Evolutionary conservation across 306 rosid species (phyloP).

Genomic region (Rosa multiflora): DNA sequence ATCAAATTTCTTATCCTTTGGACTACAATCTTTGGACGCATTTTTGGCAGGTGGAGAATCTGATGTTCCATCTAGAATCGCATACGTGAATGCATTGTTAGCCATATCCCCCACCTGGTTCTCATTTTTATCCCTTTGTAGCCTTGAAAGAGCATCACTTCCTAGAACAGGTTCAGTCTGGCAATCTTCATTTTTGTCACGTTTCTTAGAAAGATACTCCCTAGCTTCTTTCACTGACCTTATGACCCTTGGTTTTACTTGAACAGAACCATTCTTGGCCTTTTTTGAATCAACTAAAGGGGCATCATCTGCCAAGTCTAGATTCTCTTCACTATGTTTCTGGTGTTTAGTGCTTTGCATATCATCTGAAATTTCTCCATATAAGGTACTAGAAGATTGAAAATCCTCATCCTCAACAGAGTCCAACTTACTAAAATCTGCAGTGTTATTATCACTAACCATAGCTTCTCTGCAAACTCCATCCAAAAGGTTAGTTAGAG

Average conservation of each 20-base stretch:
- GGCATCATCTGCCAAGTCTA: constrained; percentile 29
- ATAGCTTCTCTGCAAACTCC: constrained; percentile 30
- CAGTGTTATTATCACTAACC: constrained; percentile 24
- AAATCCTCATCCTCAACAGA: constrained; percentile 22
- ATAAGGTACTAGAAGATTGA: constrained; percentile 22
- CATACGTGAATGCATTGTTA: constrained; percentile 22
- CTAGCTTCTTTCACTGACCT: constrained; percentile 84
- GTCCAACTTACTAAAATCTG: constrained; percentile 26
- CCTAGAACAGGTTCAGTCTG: constrained; percentile 29
- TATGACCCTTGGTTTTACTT: constrained; percentile 61
- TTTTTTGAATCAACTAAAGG: constrained; percentile 35
- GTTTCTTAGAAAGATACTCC: constrained; percentile 63
- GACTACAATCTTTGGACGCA: constrained; percentile 36
- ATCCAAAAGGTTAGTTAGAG: constrained; percentile 22
- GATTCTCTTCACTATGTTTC: constrained; percentile 25
- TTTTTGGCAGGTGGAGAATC: constrained; percentile 35
- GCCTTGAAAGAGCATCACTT: constrained; percentile 32
- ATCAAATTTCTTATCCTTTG: constrained; percentile 37
- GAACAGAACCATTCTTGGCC: constrained; percentile 29
- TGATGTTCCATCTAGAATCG: constrained; percentile 33
- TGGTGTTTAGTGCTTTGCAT: constrained; percentile 29
- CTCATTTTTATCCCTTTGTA: constrained; percentile 29
- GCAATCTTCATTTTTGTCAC: constrained; percentile 34
- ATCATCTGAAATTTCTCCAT: constrained; percentile 36
- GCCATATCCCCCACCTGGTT: constrained; percentile 26